Percentiles rank a stretch among this genome's conserved stretches.
phyloP scores from a whole-genome alignment of 495 filamentous ascomycete genomes.

The Bathelium albidoporum region DNA sequence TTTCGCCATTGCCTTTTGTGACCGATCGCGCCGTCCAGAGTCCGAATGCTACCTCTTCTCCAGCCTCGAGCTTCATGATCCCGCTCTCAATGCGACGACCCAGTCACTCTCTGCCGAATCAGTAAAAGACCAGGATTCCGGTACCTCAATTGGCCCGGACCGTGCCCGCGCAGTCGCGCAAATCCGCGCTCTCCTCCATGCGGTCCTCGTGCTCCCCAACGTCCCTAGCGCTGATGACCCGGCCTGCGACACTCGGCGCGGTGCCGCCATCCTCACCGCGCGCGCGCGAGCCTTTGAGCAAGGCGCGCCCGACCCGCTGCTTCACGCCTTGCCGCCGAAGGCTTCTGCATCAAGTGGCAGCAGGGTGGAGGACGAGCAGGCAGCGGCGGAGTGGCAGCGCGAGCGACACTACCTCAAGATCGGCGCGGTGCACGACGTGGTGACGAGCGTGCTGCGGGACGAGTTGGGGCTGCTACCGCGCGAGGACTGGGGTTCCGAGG shows the following conservation, averaged over 20 bases:
- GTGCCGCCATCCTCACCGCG: background rate
- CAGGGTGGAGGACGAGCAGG: too few species aligned
- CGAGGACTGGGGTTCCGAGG: background rate
- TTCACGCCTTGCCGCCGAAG: background rate
- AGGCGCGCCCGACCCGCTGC: background rate
- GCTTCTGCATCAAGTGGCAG: too few species aligned
- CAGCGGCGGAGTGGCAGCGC: background rate
- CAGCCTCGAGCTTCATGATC: slow-evolving; percentile 15
- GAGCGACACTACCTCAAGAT: background rate
- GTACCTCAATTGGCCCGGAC: too few species aligned
- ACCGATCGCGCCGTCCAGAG: slow-evolving; percentile 29
- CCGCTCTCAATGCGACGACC: background rate
- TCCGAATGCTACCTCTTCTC: slow-evolving; percentile 29
- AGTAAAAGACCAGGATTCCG: background rate
- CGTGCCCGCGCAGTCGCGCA: background rate
- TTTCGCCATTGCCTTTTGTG: slow-evolving; percentile 27
- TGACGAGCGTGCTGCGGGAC: background rate
- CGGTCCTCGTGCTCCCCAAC: background rate
- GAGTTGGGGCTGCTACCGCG: background rate
- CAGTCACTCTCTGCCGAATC: background rate
- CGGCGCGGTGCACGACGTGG: background rate
- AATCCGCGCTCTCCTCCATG: background rate
- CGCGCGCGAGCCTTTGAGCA: background rate
- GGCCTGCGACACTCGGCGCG: background rate
- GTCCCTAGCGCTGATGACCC: background rate